These are phyloP conservation scores for Nannochloris sp. DNA, from an alignment of 139 green algal genomes.

Conservation along the genomic window DNA sequence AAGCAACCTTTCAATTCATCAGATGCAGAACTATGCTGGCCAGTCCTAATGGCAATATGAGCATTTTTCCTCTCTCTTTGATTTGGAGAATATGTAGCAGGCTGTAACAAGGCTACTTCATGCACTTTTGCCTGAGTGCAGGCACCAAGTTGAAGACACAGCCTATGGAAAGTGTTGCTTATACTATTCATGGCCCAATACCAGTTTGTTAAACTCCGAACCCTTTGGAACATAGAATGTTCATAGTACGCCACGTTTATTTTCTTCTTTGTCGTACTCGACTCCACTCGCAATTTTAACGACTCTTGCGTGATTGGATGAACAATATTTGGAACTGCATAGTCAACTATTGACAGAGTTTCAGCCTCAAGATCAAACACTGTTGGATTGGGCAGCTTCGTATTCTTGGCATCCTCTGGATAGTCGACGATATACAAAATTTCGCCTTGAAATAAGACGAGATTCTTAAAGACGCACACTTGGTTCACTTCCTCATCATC, in stretches of 20 bases:
- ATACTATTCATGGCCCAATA: conserved; percentile 8
- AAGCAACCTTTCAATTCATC: conserved; percentile 5
- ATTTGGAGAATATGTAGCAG: conserved; percentile 1
- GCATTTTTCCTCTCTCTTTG: background rate
- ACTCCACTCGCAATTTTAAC: background rate
- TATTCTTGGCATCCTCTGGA: background rate
- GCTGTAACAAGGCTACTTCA: conserved; percentile 4
- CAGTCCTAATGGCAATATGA: background rate
- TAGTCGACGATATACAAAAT: conserved; percentile 4
- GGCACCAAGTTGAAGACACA: background rate
- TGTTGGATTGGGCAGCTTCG: background rate
- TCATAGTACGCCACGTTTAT: background rate
- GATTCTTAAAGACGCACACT: conserved; percentile 6
- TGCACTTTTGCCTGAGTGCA: conserved; percentile 2
- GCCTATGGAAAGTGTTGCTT: conserved; percentile 6
- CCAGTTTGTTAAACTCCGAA: conserved; percentile 10
- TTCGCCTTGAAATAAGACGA: conserved; percentile 4
- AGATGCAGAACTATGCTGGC: background rate
- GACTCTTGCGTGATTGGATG: background rate
- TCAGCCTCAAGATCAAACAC: conserved; percentile 3
- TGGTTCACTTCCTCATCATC: background rate
- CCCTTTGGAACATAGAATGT: conserved; percentile 6
- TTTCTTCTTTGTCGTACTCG: background rate
- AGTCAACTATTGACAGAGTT: background rate
- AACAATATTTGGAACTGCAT: background rate